Evolutionary conservation across 2,329 filamentous ascomycete genomes (phyloP).

Genomic region (Fusarium sp.): DNA sequence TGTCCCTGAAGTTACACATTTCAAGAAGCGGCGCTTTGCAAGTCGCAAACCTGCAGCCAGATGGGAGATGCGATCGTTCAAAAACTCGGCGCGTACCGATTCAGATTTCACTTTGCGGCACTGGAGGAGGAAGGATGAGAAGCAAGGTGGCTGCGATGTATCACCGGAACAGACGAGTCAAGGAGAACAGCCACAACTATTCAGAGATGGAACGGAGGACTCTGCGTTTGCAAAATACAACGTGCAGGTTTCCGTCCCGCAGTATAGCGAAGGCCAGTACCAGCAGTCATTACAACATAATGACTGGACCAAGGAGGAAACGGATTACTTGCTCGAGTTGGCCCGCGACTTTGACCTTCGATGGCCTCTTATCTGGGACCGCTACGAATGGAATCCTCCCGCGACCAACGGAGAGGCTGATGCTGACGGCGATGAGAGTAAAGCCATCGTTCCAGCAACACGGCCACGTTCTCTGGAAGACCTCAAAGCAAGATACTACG

Average conservation of each 20-base stretch:
- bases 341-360: conserved; percentile 84
- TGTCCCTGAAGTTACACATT: conserved; percentile 66
- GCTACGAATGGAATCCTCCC: conserved; percentile 78
- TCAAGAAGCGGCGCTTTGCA: conserved; percentile 66
- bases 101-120: conserved; percentile 75
- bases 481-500: conserved; percentile 90
- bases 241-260: conserved; percentile 78
- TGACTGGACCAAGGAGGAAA: conserved; percentile 93
- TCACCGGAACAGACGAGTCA: conserved; percentile 43
- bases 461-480: conserved; percentile 82
- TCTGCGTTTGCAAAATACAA: conserved; percentile 87
- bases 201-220: conserved; percentile 58
- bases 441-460: conserved; percentile 62
- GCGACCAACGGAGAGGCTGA: conserved; percentile 57
- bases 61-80: conserved; percentile 78
- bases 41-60: conserved; percentile 64
- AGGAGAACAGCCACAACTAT: conserved; percentile 28
- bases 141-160: conserved; percentile 45
- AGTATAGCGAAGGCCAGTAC: conserved; percentile 91
- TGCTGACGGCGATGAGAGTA: conserved; percentile 57
- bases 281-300: conserved; percentile 74
- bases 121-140: conserved; percentile 76
- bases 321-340: conserved; percentile 84
- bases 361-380: conserved; percentile 92
- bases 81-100: conserved; percentile 79